phyloP scores from a whole-genome alignment of 345 rosid genomes.

The Melaleuca quinquenervia region DNA sequence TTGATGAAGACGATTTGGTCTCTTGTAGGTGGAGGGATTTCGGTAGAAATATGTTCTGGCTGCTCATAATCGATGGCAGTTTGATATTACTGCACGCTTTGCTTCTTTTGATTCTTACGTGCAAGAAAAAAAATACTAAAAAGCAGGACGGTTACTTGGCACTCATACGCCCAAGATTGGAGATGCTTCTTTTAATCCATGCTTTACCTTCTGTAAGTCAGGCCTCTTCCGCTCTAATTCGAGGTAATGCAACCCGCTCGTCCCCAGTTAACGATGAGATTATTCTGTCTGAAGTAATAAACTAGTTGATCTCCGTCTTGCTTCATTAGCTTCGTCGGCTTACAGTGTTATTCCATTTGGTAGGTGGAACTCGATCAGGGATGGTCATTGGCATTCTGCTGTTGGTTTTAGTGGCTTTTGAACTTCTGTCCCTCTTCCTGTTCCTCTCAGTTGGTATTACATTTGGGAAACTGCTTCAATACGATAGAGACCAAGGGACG shows the following conservation, averaged over 20 bases:
- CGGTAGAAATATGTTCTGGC: conserved; percentile 79
- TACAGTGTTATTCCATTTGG: neutral
- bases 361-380: conserved; percentile 40
- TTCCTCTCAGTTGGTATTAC: conserved; percentile 83
- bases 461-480: conserved; percentile 72
- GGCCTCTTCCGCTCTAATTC: conserved; percentile 54
- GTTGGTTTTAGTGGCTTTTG: conserved; percentile 36
- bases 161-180: conserved; percentile 68
- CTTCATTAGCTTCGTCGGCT: too few species aligned
- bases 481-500: conserved; percentile 96
- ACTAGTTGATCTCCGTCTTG: too few species aligned
- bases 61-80: conserved; percentile 55
- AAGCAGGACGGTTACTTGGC: conserved; percentile 42
- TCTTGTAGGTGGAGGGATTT: conserved; percentile 74
- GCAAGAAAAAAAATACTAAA: conserved; percentile 19
- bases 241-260: conserved; percentile 27
- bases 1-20: neutral
- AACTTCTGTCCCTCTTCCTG: conserved; percentile 44
- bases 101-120: conserved; percentile 37
- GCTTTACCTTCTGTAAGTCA: conserved; percentile 59
- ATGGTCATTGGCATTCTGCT: conserved; percentile 42
- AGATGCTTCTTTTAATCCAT: conserved; percentile 61
- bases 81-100: conserved; percentile 45
- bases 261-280: too few species aligned
- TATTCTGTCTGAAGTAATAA: too few species aligned